phyloP scores from a whole-genome alignment of 352 stramenopile species.

The Phytophthora niederhauseri region DNA sequence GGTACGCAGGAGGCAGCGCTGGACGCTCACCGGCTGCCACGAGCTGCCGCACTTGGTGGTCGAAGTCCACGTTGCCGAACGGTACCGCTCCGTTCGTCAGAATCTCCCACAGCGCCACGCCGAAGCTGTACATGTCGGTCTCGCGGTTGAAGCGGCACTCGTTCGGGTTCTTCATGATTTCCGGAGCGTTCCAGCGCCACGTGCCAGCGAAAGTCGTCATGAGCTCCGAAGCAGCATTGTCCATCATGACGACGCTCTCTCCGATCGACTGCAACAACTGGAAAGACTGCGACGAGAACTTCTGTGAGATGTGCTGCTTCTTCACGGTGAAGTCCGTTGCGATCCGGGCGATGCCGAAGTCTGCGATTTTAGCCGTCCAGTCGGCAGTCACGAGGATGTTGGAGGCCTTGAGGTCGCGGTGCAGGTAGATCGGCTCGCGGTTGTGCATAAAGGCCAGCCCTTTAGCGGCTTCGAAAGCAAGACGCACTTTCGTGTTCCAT shows the following conservation, averaged over 20 bases:
- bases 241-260: constrained; percentile 31
- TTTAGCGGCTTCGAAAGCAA: constrained; percentile 74
- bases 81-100: constrained; percentile 67
- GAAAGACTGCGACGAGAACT: constrained; percentile 29
- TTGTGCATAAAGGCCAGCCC: constrained; percentile 85
- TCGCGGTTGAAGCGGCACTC: constrained; percentile 72
- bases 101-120: constrained; percentile 73
- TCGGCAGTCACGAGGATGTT: constrained; percentile 79
- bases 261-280: constrained; percentile 33
- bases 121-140: constrained; percentile 83
- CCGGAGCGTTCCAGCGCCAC: constrained; percentile 77
- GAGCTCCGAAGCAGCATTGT: constrained; percentile 42
- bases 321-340: constrained; percentile 67
- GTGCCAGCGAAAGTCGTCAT: constrained; percentile 75
- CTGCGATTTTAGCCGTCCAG: constrained; percentile 77
- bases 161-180: constrained; percentile 75
- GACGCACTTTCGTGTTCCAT: constrained; percentile 68
- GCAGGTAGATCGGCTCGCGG: constrained; percentile 72
- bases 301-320: constrained; percentile 36
- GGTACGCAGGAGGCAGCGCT: constrained; percentile 50
- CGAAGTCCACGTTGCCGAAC: constrained; percentile 69
- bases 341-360: constrained; percentile 79
- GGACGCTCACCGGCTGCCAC: constrained; percentile 64
- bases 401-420: constrained; percentile 75
- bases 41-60: constrained; percentile 69